Conservation (phyloP, 306 rosid species). For the Mucuna pruriens region DNA sequence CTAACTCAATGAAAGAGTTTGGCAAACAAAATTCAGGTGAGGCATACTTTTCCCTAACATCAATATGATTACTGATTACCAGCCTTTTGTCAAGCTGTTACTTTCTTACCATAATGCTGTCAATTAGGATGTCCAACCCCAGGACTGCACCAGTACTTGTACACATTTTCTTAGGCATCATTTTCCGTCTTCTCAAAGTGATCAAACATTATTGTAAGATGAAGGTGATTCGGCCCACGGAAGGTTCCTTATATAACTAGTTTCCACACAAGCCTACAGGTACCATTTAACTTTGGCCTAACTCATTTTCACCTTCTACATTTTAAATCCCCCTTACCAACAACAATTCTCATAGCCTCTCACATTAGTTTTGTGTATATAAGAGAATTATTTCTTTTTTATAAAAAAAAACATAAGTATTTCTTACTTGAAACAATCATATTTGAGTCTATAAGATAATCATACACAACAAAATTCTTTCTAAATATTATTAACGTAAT, state of each 20-base stretch:
- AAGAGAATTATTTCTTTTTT: too few relatives aligned
- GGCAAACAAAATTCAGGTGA: slow-evolving; percentile 28
- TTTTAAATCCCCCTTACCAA: background rate
- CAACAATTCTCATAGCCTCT: background rate
- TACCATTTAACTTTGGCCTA: background rate
- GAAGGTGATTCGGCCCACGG: slow-evolving; percentile 39
- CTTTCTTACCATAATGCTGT: slow-evolving; percentile 35
- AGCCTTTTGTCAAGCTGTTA: slow-evolving; percentile 22
- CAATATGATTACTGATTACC: slow-evolving; percentile 21
- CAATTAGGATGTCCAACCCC: slow-evolving; percentile 11
- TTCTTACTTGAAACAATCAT: too few relatives aligned
- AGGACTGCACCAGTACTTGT: slow-evolving; percentile 29
- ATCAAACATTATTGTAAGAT: slow-evolving; percentile 46
- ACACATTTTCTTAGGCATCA: slow-evolving; percentile 41
- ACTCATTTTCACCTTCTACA: background rate
- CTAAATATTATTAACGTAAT: too few relatives aligned
- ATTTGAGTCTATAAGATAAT: too few relatives aligned
- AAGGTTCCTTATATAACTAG: slow-evolving; percentile 39
- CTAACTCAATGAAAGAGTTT: background rate
- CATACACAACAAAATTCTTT: too few relatives aligned
- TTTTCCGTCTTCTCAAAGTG: slow-evolving; percentile 46
- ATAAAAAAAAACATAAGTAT: too few relatives aligned
- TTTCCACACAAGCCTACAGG: slow-evolving; percentile 28
- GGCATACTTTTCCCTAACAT: slow-evolving; percentile 8
- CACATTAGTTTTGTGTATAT: background rate